Evolutionary conservation across 176 grass and related monocot species (phyloP).

Genomic region (Canna indica): DNA sequence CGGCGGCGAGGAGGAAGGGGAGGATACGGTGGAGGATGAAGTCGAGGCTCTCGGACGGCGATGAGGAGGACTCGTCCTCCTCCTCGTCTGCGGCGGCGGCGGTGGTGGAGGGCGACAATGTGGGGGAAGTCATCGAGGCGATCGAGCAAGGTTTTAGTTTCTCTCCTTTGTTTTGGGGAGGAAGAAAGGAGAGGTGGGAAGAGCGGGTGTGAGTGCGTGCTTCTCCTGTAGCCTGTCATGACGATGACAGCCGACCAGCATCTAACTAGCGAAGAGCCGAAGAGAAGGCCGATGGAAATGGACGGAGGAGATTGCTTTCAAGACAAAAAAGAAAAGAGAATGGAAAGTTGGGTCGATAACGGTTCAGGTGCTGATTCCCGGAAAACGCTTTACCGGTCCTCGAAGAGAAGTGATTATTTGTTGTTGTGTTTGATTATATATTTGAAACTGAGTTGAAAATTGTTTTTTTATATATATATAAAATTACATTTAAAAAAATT

Average conservation of each 20-base stretch:
- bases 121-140: background rate
- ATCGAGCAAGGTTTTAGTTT: background rate
- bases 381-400: no score
- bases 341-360: no score
- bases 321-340: no score
- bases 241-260: background rate
- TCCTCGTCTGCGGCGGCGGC: slow-evolving; percentile 15
- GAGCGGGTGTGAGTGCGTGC: background rate
- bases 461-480: no score
- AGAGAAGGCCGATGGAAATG: background rate
- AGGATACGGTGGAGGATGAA: slow-evolving; percentile 50
- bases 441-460: no score
- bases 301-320: background rate
- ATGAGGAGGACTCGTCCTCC: background rate
- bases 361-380: no score
- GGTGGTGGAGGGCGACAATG: slow-evolving; percentile 18
- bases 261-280: background rate
- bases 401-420: no score
- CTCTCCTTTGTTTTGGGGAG: background rate
- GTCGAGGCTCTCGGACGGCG: slow-evolving; percentile 31
- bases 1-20: slow-evolving; percentile 37
- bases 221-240: background rate
- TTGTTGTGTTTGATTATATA: no score
- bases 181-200: background rate
- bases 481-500: no score